Percentiles rank a stretch among this genome's conserved stretches.
phyloP scores from a whole-genome alignment of 306 rosid genomes.

The Prunus fruticosa region DNA sequence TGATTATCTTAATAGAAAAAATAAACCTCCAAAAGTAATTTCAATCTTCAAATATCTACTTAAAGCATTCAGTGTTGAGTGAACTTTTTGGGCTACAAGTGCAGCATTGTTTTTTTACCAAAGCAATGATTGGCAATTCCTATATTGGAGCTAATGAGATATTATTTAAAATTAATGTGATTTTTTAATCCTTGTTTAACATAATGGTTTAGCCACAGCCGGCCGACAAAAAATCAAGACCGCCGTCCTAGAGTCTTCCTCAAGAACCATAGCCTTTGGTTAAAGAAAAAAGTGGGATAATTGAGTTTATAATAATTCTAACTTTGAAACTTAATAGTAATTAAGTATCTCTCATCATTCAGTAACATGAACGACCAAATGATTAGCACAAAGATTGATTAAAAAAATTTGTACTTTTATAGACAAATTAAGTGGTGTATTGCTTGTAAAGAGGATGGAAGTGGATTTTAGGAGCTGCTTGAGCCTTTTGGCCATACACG shows the following conservation, averaged over 20 bases:
- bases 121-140: neutral
- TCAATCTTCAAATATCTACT: neutral
- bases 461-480: neutral
- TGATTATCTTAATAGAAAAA: too few relatives aligned
- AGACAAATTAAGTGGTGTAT: neutral
- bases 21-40: neutral
- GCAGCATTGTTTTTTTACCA: neutral
- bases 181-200: neutral
- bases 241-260: constrained; percentile 35
- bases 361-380: constrained; percentile 28
- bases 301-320: neutral
- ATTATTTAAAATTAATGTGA: neutral
- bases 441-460: constrained; percentile 7
- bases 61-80: neutral
- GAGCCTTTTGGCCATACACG: neutral
- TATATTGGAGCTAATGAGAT: neutral
- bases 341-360: constrained; percentile 12
- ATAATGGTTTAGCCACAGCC: constrained; percentile 72
- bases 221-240: constrained; percentile 41
- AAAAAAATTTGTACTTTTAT: constrained; percentile 6
- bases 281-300: constrained; percentile 16
- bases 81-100: neutral
- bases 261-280: constrained; percentile 29
- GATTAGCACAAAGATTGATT: constrained; percentile 13
- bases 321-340: neutral